Conservation (phyloP, 2,329 filamentous ascomycete genomes). For the Myriosclerotinia duriaeana region DNA sequence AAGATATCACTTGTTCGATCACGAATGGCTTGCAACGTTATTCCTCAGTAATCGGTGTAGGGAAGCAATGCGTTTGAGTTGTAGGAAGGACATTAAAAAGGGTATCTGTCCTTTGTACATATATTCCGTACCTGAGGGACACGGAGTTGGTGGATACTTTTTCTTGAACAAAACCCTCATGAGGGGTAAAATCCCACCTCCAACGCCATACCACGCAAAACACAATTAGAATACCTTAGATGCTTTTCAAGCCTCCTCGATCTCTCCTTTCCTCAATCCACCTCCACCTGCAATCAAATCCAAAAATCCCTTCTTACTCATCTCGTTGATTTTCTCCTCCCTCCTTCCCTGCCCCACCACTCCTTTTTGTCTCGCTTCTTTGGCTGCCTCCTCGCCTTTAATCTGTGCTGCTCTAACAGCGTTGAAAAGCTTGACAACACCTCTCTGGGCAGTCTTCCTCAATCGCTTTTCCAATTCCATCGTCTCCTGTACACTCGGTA, state of each 20-base stretch:
- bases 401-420: slow-evolving; percentile 91
- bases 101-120: slow-evolving; percentile 35
- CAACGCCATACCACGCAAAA: slow-evolving; percentile 30
- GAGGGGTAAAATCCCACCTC: slow-evolving; percentile 30
- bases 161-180: slow-evolving; percentile 23
- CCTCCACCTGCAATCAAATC: slow-evolving; percentile 76
- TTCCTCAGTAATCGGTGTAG: slow-evolving; percentile 1
- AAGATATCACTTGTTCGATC: not conserved
- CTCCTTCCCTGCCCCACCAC: slow-evolving; percentile 76
- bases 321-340: slow-evolving; percentile 88
- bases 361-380: slow-evolving; percentile 66
- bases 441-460: slow-evolving; percentile 84
- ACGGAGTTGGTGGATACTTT: slow-evolving; percentile 27
- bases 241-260: slow-evolving; percentile 43
- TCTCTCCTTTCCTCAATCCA: slow-evolving; percentile 56
- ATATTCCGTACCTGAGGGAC: slow-evolving; percentile 24
- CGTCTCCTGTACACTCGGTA: slow-evolving; percentile 54
- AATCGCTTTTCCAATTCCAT: slow-evolving; percentile 75
- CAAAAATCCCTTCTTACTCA: slow-evolving; percentile 95
- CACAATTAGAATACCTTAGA: slow-evolving; percentile 19
- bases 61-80: slow-evolving; percentile 9
- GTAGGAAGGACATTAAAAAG: slow-evolving; percentile 24
- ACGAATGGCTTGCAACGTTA: not conserved
- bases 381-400: slow-evolving; percentile 76
- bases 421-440: slow-evolving; percentile 96